A percentile compares a stretch with the other conserved stretches of the same genome.
Conservation (phyloP, 2,329 filamentous ascomycete species). For the Colletotrichum eremochloae region DNA sequence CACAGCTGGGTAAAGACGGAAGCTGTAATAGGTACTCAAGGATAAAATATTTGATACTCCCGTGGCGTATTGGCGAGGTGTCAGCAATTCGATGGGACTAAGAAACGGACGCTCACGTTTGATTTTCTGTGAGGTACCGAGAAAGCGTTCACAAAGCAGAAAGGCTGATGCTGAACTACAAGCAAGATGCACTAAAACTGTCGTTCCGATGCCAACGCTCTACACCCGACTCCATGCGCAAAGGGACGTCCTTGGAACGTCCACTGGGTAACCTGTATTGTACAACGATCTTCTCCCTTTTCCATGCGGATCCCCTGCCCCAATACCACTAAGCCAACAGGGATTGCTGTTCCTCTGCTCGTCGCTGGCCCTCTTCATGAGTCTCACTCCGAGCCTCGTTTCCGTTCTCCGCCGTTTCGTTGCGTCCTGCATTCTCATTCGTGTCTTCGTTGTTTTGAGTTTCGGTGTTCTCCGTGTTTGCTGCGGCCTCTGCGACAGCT, state of each 20-base stretch:
- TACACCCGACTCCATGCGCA: slow-evolving; percentile 37
- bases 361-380: slow-evolving; percentile 26
- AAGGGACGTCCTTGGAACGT: slow-evolving; percentile 23
- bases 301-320: neutral
- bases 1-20: neutral
- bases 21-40: neutral
- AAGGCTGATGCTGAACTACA: slow-evolving; percentile 17
- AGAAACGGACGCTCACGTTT: neutral
- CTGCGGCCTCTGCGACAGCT: slow-evolving; percentile 51
- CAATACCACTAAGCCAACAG: slow-evolving; percentile 22
- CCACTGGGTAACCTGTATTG: slow-evolving; percentile 35
- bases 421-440: slow-evolving; percentile 11
- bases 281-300: slow-evolving; percentile 14
- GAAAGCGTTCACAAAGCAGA: neutral
- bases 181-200: slow-evolving; percentile 23
- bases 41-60: neutral
- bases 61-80: too few relatives aligned
- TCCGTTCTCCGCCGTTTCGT: slow-evolving; percentile 7
- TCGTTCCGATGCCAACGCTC: slow-evolving; percentile 27
- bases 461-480: slow-evolving; percentile 30
- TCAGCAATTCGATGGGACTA: neutral
- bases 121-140: neutral
- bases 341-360: slow-evolving; percentile 33
- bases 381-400: slow-evolving; percentile 6
- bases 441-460: slow-evolving; percentile 26